Evolutionary conservation across 495 filamentous ascomycete genomes (phyloP).

Genomic region (Talaromyces wortmannii): DNA sequence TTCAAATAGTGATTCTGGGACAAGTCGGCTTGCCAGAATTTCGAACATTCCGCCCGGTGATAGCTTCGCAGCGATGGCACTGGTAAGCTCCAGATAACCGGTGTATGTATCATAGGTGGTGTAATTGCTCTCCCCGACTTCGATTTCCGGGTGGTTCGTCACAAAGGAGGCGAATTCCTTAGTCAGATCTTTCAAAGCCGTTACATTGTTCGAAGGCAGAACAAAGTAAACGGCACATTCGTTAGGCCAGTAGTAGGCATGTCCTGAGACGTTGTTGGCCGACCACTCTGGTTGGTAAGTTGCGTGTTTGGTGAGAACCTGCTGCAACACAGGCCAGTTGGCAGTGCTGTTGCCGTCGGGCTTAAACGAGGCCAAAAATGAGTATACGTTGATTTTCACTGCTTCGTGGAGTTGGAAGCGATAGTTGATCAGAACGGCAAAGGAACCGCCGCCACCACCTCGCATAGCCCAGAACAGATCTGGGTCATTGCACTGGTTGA

Average conservation of each 20-base stretch:
- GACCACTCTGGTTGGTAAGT: slow-evolving; percentile 10
- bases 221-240: slow-evolving; percentile 7
- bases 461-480: slow-evolving; percentile 47
- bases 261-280: slow-evolving; percentile 7
- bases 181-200: slow-evolving; percentile 9
- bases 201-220: slow-evolving; percentile 8
- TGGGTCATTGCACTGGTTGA: slow-evolving; percentile 35
- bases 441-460: slow-evolving; percentile 28
- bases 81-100: slow-evolving; percentile 6
- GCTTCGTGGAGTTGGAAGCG: slow-evolving; percentile 12
- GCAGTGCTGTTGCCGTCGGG: slow-evolving; percentile 1
- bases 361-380: slow-evolving; percentile 14
- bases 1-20: slow-evolving; percentile 14
- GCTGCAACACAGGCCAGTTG: slow-evolving; percentile 2
- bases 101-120: slow-evolving; percentile 8
- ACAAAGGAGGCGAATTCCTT: slow-evolving; percentile 4
- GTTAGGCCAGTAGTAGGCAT: slow-evolving; percentile 10
- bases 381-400: slow-evolving; percentile 11
- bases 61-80: slow-evolving; percentile 3
- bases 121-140: slow-evolving; percentile 5
- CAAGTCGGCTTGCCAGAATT: slow-evolving; percentile 12
- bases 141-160: slow-evolving; percentile 3
- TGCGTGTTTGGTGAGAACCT: slow-evolving; percentile 10
- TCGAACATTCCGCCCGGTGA: slow-evolving; percentile 14
- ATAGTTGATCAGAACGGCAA: slow-evolving; percentile 15